Evolutionary conservation across 1,284 basidiomycete genomes (phyloP), one percentile per base, ranked within the genome.

Genomic region (Pascua guehoae): DNA sequence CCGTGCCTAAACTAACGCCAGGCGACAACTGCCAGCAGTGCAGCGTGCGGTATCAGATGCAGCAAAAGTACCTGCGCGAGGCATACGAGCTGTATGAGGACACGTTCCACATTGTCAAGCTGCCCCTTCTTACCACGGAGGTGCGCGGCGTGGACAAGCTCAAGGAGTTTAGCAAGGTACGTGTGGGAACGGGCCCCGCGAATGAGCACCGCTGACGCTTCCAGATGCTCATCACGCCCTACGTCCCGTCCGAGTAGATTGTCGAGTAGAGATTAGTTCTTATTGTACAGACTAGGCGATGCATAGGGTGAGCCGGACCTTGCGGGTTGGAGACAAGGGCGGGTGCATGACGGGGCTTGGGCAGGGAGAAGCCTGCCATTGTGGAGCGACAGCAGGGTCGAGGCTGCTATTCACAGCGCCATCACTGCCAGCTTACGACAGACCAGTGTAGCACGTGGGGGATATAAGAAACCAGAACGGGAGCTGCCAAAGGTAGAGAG

Each of bases 81-180:
- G 92, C 93, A 32, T 89, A 95, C 75, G 92, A 96, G 72, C 86
- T 96, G 56, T 96, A 96, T 72, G 90, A 91, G 77, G 91, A 97
- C 72, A 94, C 95, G 74, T 97, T 97, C 85, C 91, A 97, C 74
- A 94, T 97, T 68, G 79, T 96, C 46, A 86, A 88, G 73, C 84
- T 98, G 56, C 95, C 95, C 3, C 80, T 98, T 41, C 83, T 98
- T 57, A 98, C 94, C 5, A 93, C 98, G 74, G 96, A 98, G 79
- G 93, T 98, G 4, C 84, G 96, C 66, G 95, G 95, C 4, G 89
- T 91, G 0, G 88, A 92, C 73, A 95, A 91, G 81, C 84, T 98
- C 64, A 86, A 87, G 72, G 85, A 88, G 73, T 96, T 94, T 72
- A 91, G 88, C 76, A 84, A 86, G 67, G 72, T 75, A 32, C 7